Percentiles rank a stretch among this genome's conserved stretches.
These are phyloP conservation scores for Skeletonema potamos DNA, from an alignment of 108 stramenopile genomes.

Conservation along the genomic window DNA sequence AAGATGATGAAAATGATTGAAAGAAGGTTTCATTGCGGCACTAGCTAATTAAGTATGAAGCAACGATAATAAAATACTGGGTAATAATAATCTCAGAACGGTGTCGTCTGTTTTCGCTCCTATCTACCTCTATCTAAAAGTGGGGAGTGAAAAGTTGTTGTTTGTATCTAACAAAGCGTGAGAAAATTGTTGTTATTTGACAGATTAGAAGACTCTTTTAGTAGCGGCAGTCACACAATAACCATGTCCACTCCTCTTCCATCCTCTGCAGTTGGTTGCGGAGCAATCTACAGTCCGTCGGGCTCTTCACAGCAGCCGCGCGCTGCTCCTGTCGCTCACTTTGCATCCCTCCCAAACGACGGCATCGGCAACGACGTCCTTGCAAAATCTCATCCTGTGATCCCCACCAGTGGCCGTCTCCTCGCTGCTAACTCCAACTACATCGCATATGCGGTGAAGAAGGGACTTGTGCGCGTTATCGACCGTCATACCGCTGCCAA, in stretches of 20 bases:
- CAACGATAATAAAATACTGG: no score
- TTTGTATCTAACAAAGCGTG: no score
- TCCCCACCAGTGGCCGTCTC: conserved; percentile 36
- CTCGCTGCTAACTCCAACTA: conserved; percentile 74
- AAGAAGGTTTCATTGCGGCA: no score
- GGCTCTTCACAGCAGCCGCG: conserved; percentile 20
- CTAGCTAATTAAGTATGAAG: no score
- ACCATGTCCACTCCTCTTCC: conserved; percentile 20
- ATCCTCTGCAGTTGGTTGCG: conserved; percentile 10
- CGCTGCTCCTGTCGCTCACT: conserved; percentile 43
- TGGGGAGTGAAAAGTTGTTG: no score
- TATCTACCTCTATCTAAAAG: no score
- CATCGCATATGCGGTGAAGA: conserved; percentile 83
- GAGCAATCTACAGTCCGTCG: conserved; percentile 12
- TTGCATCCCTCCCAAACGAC: conserved; percentile 31
- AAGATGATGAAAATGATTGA: not conserved
- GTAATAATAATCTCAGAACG: no score
- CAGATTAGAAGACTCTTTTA: no score
- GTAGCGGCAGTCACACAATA: not conserved
- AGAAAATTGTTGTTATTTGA: no score
- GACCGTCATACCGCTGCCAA: conserved; percentile 58
- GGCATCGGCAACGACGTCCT: conserved; percentile 29
- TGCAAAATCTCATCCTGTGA: not conserved
- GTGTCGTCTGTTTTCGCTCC: no score
- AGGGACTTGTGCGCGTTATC: conserved; percentile 82